A percentile compares a stretch with the other conserved stretches of the same genome.
phyloP scores from a whole-genome alignment of 2,329 filamentous ascomycete species.

The Bertia moriformis region DNA sequence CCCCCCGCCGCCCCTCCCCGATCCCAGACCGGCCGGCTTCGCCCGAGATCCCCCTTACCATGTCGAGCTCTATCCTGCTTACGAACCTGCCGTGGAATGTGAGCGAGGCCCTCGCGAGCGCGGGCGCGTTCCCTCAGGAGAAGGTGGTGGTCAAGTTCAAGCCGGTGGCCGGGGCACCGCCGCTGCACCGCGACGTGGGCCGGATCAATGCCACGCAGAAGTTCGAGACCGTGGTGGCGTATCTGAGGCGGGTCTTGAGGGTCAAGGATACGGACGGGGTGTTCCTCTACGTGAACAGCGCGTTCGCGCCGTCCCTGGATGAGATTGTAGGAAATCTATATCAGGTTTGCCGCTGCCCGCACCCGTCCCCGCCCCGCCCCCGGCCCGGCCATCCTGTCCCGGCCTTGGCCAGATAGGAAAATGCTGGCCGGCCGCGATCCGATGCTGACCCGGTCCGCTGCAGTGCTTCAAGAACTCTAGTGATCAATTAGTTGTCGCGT shows the following conservation, averaged over 20 bases:
- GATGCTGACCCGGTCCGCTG: not conserved
- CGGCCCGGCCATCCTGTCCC: slow-evolving; percentile 2
- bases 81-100: slow-evolving; percentile 51
- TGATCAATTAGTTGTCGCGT: slow-evolving; percentile 76
- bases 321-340: slow-evolving; percentile 86
- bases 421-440: not conserved
- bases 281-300: slow-evolving; percentile 85
- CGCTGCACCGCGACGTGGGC: slow-evolving; percentile 58
- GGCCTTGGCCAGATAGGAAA: slow-evolving; percentile 2
- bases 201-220: slow-evolving; percentile 66
- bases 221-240: slow-evolving; percentile 78
- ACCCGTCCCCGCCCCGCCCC: slow-evolving; percentile 5
- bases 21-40: slow-evolving; percentile 30
- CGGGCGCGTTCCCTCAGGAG: slow-evolving; percentile 37
- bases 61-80: slow-evolving; percentile 52
- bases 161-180: slow-evolving; percentile 67
- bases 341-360: slow-evolving; percentile 71
- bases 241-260: slow-evolving; percentile 45
- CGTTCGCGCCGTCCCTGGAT: slow-evolving; percentile 84
- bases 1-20: no score
- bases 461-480: slow-evolving; percentile 88
- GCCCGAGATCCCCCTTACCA: slow-evolving; percentile 45
- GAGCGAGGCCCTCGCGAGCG: slow-evolving; percentile 46
- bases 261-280: slow-evolving; percentile 55
- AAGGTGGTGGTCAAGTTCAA: slow-evolving; percentile 65